Evolutionary conservation across 176 grass and related monocot genomes (phyloP).

Genomic region (Cenchrus purpureus): DNA sequence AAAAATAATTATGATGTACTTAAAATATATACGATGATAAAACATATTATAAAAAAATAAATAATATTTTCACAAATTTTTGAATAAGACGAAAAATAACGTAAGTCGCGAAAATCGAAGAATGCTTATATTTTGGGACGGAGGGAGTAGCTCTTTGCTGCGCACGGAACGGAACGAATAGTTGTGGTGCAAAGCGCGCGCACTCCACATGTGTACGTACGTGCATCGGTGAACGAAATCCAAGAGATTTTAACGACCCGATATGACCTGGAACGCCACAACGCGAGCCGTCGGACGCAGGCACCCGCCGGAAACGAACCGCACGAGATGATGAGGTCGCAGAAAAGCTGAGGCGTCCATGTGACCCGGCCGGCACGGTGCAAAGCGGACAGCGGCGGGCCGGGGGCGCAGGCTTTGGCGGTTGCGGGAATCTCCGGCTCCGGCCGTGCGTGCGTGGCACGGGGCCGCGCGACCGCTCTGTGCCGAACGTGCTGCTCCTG

Average conservation of each 20-base stretch:
- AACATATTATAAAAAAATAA: too few relatives aligned
- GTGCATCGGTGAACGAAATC: neutral
- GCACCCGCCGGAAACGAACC: neutral
- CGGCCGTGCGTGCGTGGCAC: neutral
- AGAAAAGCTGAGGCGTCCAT: neutral
- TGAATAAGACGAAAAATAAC: too few relatives aligned
- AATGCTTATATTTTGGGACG: too few relatives aligned
- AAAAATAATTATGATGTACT: too few relatives aligned
- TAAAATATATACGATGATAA: too few relatives aligned
- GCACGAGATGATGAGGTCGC: neutral
- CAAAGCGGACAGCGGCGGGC: conserved; percentile 16
- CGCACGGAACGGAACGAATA: neutral
- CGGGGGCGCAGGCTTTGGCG: neutral
- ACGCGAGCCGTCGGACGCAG: too few relatives aligned
- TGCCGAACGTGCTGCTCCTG: neutral
- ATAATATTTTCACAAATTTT: too few relatives aligned
- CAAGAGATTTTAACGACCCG: neutral
- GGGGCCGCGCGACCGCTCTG: neutral
- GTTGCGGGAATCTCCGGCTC: conserved; percentile 15
- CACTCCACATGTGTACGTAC: too few relatives aligned
- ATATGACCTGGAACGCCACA: neutral
- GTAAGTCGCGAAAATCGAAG: too few relatives aligned
- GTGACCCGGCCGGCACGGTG: conserved; percentile 21
- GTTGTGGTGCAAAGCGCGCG: neutral
- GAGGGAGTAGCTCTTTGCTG: neutral